Conservation (phyloP, 768 basidiomycete species). For the Lactarius quietus region DNA sequence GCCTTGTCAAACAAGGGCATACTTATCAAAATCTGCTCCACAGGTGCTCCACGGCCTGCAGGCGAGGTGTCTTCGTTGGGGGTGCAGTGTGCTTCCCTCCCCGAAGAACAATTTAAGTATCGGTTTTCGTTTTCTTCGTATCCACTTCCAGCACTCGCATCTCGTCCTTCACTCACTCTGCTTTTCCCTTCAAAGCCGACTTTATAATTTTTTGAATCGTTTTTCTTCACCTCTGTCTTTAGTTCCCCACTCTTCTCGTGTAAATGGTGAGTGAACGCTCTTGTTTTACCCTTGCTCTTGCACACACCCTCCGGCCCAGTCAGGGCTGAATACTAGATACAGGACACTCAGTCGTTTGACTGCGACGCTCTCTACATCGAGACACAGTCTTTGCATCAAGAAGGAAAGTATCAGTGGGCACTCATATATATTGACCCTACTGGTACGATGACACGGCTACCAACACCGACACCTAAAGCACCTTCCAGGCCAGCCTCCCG, state of each 20-base stretch:
- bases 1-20: slow-evolving; percentile 10
- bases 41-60: slow-evolving; percentile 15
- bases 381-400: slow-evolving; percentile 26
- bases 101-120: slow-evolving; percentile 4
- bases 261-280: slow-evolving; percentile 13
- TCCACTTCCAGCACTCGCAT: slow-evolving; percentile 1
- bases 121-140: slow-evolving; percentile 2
- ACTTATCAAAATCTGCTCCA: slow-evolving; percentile 11
- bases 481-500: slow-evolving; percentile 21
- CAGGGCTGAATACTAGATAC: neutral
- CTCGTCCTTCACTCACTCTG: neutral
- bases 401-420: slow-evolving; percentile 25
- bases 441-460: slow-evolving; percentile 17
- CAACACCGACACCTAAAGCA: slow-evolving; percentile 13
- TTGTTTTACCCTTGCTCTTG: neutral
- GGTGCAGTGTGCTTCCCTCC: slow-evolving; percentile 2
- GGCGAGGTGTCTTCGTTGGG: neutral
- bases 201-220: neutral
- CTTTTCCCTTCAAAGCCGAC: neutral
- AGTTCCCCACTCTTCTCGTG: neutral
- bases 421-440: slow-evolving; percentile 19
- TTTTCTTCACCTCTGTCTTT: neutral
- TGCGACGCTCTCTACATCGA: slow-evolving; percentile 26
- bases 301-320: neutral
- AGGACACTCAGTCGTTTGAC: slow-evolving; percentile 24